phyloP scores from a whole-genome alignment of 2,329 filamentous ascomycete genomes.

The Aspergillus terreus region DNA sequence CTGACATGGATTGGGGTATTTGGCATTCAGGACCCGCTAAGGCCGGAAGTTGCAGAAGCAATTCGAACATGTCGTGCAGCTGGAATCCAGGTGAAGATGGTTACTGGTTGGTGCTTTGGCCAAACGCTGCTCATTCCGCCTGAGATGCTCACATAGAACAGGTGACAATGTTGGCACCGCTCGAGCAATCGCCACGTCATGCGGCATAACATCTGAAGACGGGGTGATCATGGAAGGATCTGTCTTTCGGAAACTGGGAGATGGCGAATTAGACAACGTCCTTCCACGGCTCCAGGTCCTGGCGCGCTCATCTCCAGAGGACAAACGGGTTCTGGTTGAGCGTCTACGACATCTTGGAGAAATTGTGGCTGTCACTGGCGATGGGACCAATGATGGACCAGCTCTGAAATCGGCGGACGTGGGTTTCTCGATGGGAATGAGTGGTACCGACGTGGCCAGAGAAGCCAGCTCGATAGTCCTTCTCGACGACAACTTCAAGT shows the following conservation, averaged over 20 bases:
- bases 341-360: background rate
- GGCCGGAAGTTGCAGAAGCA: constrained; percentile 2
- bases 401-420: background rate
- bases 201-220: background rate
- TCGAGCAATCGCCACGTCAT: background rate
- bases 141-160: background rate
- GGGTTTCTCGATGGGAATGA: background rate
- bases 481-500: background rate
- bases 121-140: background rate
- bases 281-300: background rate
- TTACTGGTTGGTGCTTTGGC: background rate
- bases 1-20: constrained; percentile 55
- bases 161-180: background rate
- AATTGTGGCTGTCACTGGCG: background rate
- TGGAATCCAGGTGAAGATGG: background rate
- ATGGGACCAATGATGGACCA: constrained; percentile 1
- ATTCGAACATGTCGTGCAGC: constrained; percentile 1
- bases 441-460: background rate
- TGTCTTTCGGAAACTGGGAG: background rate
- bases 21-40: constrained; percentile 4
- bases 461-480: background rate
- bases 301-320: background rate
- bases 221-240: background rate
- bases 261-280: background rate
- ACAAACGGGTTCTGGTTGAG: background rate